Base-by-base conservation (phyloP, 192 early-diverging fungal genomes). In the Oehlia diaphana region DNA sequence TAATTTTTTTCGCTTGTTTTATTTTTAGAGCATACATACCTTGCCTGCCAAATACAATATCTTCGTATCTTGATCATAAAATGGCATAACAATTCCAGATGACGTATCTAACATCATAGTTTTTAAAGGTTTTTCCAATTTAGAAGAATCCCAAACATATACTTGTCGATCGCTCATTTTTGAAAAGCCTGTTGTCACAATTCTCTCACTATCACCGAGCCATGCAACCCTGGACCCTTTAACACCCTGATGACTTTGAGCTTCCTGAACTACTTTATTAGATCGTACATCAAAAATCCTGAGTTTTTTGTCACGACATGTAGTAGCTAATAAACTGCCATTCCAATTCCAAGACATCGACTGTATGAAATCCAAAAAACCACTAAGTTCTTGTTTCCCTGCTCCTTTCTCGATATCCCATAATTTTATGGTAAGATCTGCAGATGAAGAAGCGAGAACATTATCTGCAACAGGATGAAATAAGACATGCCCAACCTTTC, bases 401-500 rank as follows among this genome's bases (percentile, higher is more conserved):
- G 82, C 78, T 37, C 92, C 94, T 79, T 91, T 93, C 77, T 93
- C 86, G 71, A 99, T 95, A 84, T 99, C 98, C 98, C 98, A 99
- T 66, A 99, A 85, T 81, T 89, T 90, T 87, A 96, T 90, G 5
- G 94, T 94, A 63, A 95, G 84, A 85, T 98, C 97, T 9, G 96
- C 92, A 72, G 93, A 94, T 66, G 96, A 89, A 35, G 94, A 94
- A 7, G 96, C 92, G 65, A 99, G 87, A 12, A 99, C 92, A 82
- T 96, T 96, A 66, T 96, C 95, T 19, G 98, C 98, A 1, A 92
- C 92, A 28, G 98, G 98, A 87, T 99, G 96, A 90, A 98, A 99
- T 62, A 93, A 84, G 35, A 99, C 97, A 81, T 99, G 97, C n/a
- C 97, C 98, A 47, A 99, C 98, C 90, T 99, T 94, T 63, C 94